Evolutionary conservation across 2,329 filamentous ascomycete genomes (phyloP), one percentile per base, ranked within the genome.

Genomic region (Coniella vitis): DNA sequence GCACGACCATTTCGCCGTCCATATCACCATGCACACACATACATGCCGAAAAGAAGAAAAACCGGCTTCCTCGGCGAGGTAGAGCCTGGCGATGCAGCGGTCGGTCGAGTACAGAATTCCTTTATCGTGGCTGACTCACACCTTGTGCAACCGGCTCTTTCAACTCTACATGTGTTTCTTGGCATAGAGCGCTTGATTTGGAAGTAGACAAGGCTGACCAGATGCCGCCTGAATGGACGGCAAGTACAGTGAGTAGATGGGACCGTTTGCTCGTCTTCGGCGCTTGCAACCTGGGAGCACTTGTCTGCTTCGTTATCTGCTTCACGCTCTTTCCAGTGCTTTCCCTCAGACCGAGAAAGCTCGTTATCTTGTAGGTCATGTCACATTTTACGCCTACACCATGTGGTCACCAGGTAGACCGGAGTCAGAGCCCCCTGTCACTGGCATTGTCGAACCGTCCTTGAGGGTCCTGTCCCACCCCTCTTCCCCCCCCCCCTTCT

Each of bases 221-320:
- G 16, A 38, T 35, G 17, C 51, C 34, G n/a, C 29, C 17, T 22
- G 42, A 19, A 25, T 44, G 41, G 43, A 25, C 14, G 38, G 61
- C 31, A 10, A 29, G 5, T n/a, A 51, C 58, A 97, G 93, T 98
- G 73, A 95, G 89, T 72, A 82, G 91, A 71, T 97, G 91, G 93
- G 93, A 98, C 71, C 87, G 91, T 50, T 73, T 97, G 63, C 76
- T 98, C 65, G 80, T 97, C 61, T 98, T 98, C 69, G 84, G 80
- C 56, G 89, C 84, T 63, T 94, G 91, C 73, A 95, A 95, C 69
- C 69, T 95, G 59, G 90, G 86, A 54, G 90, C 93, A 55, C 75
- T 89, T 56, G 88, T 87, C 58, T 91, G 94, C 74, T 97, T 98
- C 74, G 81, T 94, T 65, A 82, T 95, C 60, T 90, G 87, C 74